Evolutionary conservation across 139 green algal species (phyloP), one percentile per base, ranked within the genome.

Genomic region (Auxenochlorella protothecoides): DNA sequence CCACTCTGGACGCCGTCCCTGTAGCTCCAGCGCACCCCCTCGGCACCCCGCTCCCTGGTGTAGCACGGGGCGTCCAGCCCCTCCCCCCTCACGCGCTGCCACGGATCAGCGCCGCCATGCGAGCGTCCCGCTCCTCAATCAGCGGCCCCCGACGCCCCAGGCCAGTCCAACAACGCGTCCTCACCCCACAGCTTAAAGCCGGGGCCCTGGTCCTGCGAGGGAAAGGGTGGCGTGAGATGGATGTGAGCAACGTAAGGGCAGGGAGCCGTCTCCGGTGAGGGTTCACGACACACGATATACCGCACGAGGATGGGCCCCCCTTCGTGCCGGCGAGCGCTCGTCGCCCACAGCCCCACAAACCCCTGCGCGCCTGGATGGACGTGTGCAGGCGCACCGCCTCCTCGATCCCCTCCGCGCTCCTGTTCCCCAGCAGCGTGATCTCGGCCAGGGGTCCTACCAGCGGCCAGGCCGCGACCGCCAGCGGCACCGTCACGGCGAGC

Each of bases 111-210:
- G 75, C 73, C 2, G 89, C 91, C 90, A 97, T 96, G 86, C 85
- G 93, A 6, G 59, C 70, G 68, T 97, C 91, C 0, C 91, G 80
- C 68, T 93, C 84, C 3, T 82, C 2, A 12, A 97, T 91, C 66
- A 97, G 69, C 2, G 88, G 74, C 4, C 73, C 62, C 72, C 83
- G 67, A 15, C n/a, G 91, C 91, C 4, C 91, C 91, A 3, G 90
- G 90, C 87, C 87, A 96, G 67, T 86, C 80, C 64, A 96, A 76
- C 65, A 97, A 74, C 4, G 91, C 90, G 61, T 97, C 91, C 76
- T 97, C 89, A 8, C 89, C 89, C 73, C 84, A 90, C 66, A 96
- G 72, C 77, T 90, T 88, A 15, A 85, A 61, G 3, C 63, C 51
- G 6, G 67, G 66, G 3, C 59, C 74, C 6, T 74, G 71, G 59